Conservation (phyloP, 768 basidiomycete species). For the Calvatia gigantea region DNA sequence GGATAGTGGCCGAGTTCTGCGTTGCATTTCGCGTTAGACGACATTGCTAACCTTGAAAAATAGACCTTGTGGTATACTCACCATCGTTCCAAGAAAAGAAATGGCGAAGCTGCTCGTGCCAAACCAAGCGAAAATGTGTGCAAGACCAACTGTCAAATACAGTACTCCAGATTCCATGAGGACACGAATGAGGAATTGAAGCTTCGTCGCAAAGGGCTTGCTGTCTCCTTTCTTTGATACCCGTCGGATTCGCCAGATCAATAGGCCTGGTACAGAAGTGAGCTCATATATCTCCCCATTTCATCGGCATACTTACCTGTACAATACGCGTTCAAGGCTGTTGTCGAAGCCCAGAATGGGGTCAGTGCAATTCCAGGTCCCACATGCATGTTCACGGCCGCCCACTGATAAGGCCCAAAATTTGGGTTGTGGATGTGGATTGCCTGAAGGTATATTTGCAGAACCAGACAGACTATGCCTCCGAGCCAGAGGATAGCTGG, state of each 20-base stretch:
- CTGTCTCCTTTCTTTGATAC: not conserved
- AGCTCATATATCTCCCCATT: not conserved
- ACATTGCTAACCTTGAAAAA: not conserved
- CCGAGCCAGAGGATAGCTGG: slow-evolving; percentile 12
- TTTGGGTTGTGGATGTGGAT: not conserved
- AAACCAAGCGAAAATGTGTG: not conserved
- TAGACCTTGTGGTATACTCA: not conserved
- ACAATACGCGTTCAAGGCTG: slow-evolving; percentile 11
- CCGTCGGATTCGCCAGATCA: not conserved
- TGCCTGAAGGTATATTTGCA: slow-evolving; percentile 6
- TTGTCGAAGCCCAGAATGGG: slow-evolving; percentile 13
- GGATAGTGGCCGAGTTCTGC: not conserved
- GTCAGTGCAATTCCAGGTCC: slow-evolving; percentile 8
- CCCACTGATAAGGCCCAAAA: slow-evolving; percentile 4
- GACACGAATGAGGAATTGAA: not conserved
- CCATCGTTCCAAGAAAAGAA: not conserved
- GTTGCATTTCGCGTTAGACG: too few species aligned
- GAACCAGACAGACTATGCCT: not conserved
- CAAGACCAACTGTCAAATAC: not conserved
- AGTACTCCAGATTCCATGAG: not conserved
- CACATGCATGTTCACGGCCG: slow-evolving; percentile 6
- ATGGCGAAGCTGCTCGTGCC: not conserved
- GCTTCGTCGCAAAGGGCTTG: not conserved
- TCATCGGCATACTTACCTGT: not conserved
- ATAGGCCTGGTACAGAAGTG: not conserved